A percentile compares a stretch with the other conserved stretches of the same genome.
Evolutionary conservation across 306 rosid genomes (phyloP).

Genomic region (Quercus dentata): DNA sequence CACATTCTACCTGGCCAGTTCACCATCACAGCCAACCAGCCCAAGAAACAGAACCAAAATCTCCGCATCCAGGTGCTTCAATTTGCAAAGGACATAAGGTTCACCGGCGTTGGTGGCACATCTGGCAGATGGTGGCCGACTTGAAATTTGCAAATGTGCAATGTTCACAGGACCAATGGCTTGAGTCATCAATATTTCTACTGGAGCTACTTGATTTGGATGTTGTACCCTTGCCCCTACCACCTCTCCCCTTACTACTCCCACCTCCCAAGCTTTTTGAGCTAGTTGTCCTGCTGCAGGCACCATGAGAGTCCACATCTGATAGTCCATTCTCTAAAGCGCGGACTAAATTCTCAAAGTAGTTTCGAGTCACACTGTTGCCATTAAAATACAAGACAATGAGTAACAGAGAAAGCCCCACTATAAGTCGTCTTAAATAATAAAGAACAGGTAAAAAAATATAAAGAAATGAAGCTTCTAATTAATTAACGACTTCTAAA

Average conservation of each 20-base stretch:
- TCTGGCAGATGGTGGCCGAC: conserved; percentile 30
- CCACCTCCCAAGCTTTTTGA: conserved; percentile 45
- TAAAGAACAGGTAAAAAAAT: neutral
- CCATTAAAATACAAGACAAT: neutral
- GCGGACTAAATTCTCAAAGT: conserved; percentile 61
- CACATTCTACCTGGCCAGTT: neutral
- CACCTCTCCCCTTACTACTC: conserved; percentile 43
- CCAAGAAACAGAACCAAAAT: conserved; percentile 7
- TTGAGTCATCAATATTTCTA: conserved; percentile 28
- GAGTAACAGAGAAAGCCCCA: neutral
- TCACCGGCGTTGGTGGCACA: conserved; percentile 39
- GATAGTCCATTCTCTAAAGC: conserved; percentile 59
- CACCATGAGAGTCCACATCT: conserved; percentile 50
- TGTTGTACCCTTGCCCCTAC: conserved; percentile 38
- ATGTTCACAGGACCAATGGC: conserved; percentile 37
- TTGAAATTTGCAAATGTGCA: conserved; percentile 36
- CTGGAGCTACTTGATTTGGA: conserved; percentile 23
- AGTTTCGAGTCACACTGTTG: conserved; percentile 54
- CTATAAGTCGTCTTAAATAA: neutral
- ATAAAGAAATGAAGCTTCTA: neutral
- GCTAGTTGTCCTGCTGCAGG: conserved; percentile 50
- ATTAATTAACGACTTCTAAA: neutral
- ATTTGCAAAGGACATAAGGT: neutral
- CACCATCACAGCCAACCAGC: conserved; percentile 6
- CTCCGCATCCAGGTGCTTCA: conserved; percentile 7